Evolutionary conservation across 805 yeast genomes (phyloP).

Genomic region (Candida fluviatilis): DNA sequence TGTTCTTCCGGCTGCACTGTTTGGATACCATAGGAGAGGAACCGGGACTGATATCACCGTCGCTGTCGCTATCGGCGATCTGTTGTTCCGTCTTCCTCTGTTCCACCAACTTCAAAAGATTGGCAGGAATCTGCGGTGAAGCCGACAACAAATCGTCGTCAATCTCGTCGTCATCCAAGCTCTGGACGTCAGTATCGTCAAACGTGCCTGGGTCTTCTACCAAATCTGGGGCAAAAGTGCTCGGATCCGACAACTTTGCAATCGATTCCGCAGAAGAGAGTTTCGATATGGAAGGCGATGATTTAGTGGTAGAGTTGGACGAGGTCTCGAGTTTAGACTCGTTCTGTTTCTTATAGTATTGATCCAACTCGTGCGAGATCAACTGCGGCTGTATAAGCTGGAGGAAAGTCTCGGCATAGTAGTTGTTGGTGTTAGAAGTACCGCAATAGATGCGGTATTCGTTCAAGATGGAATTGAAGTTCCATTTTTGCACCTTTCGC

Average conservation of each 20-base stretch:
- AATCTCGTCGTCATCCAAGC: slow-evolving; percentile 38
- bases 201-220: slow-evolving; percentile 14
- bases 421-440: slow-evolving; percentile 49
- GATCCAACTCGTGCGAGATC: slow-evolving; percentile 37
- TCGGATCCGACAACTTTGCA: not conserved
- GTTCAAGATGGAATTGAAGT: slow-evolving; percentile 73
- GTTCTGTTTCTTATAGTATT: slow-evolving; percentile 16
- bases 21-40: slow-evolving; percentile 23
- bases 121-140: slow-evolving; percentile 68
- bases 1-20: slow-evolving; percentile 16
- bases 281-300: not conserved
- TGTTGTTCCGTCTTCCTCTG: slow-evolving; percentile 34
- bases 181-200: slow-evolving; percentile 21
- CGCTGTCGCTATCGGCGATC: slow-evolving; percentile 21
- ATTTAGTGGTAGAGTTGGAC: not conserved
- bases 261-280: not conserved
- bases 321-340: not conserved
- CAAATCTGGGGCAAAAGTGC: not conserved
- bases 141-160: slow-evolving; percentile 48
- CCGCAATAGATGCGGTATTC: slow-evolving; percentile 73
- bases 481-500: slow-evolving; percentile 85
- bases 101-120: slow-evolving; percentile 52
- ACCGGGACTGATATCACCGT: slow-evolving; percentile 23
- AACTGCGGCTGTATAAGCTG: slow-evolving; percentile 64
- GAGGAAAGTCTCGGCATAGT: slow-evolving; percentile 75